These are phyloP conservation scores for Aspergillus sclerotialis DNA, from an alignment of 2,329 filamentous ascomycete genomes.

Conservation along the genomic window DNA sequence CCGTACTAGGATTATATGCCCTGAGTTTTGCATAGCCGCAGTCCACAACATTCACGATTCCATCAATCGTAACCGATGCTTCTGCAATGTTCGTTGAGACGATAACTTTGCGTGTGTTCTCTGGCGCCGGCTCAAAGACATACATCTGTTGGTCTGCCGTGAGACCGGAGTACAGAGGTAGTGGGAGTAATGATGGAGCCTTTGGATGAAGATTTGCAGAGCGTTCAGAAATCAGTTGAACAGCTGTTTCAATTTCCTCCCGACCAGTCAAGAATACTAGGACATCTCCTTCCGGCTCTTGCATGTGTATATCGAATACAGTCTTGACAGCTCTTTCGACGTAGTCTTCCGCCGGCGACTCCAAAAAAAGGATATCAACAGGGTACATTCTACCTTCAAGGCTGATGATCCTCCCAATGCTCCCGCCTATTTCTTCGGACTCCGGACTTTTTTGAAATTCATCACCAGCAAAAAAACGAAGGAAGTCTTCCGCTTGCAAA, in stretches of 20 bases:
- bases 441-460: conserved; percentile 30
- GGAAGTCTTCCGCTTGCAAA: conserved; percentile 78
- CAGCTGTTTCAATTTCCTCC: conserved; percentile 79
- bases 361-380: conserved; percentile 77
- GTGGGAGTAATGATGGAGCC: conserved; percentile 55
- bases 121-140: conserved; percentile 77
- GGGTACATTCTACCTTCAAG: conserved; percentile 83
- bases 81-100: conserved; percentile 95
- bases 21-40: conserved; percentile 85
- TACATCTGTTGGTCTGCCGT: conserved; percentile 91
- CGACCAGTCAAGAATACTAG: conserved; percentile 86
- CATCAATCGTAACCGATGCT: conserved; percentile 89
- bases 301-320: conserved; percentile 78
- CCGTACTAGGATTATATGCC: conserved; percentile 73
- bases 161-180: conserved; percentile 85
- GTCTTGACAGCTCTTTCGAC: conserved; percentile 74
- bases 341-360: conserved; percentile 75
- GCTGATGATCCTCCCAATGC: conserved; percentile 63
- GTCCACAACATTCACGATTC: conserved; percentile 86
- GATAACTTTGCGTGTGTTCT: conserved; percentile 82
- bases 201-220: conserved; percentile 56
- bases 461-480: conserved; percentile 64
- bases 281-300: conserved; percentile 77
- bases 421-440: conserved; percentile 30
- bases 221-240: conserved; percentile 72